These are phyloP conservation scores for Rhizophlyctis rosea DNA, from an alignment of 192 early-diverging fungal species.

Conservation along the genomic window DNA sequence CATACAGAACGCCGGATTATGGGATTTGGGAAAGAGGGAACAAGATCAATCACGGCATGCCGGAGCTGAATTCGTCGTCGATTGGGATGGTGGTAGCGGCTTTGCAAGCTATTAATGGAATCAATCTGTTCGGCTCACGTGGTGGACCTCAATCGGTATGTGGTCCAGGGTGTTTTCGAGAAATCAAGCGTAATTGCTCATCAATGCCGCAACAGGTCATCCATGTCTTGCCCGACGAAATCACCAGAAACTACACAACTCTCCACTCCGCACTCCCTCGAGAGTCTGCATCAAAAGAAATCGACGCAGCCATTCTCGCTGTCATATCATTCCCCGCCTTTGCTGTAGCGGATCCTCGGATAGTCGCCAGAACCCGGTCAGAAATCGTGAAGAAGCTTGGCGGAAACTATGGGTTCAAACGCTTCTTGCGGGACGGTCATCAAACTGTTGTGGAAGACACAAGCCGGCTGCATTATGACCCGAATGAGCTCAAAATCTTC, in stretches of 20 bases:
- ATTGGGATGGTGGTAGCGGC: conserved; percentile 89
- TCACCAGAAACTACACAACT: conserved; percentile 77
- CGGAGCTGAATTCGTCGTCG: conserved; percentile 82
- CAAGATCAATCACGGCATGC: conserved; percentile 82
- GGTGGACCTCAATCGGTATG: conserved; percentile 73
- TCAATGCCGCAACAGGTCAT: conserved; percentile 52
- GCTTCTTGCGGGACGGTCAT: conserved; percentile 85
- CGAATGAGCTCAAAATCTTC: conserved; percentile 78
- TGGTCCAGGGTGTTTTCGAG: too few species aligned
- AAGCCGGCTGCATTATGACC: conserved; percentile 69
- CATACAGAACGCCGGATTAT: conserved; percentile 79
- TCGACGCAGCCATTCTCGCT: conserved; percentile 76
- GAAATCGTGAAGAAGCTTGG: conserved; percentile 80
- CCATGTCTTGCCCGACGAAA: conserved; percentile 81
- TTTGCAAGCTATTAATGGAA: conserved; percentile 76
- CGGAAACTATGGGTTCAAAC: conserved; percentile 78
- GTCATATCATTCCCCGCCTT: conserved; percentile 90
- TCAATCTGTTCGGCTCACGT: conserved; percentile 79
- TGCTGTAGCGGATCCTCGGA: conserved; percentile 65
- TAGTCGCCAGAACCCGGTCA: conserved; percentile 62
- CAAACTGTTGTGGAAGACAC: conserved; percentile 77
- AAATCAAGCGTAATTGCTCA: background rate
- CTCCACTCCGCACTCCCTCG: conserved; percentile 73
- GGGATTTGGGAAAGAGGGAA: conserved; percentile 89
- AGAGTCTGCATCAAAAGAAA: conserved; percentile 84